Percentiles rank a stretch among this genome's conserved stretches.
These are phyloP conservation scores for Claviceps capensis DNA, from an alignment of 2,329 filamentous ascomycete genomes.

Conservation along the genomic window DNA sequence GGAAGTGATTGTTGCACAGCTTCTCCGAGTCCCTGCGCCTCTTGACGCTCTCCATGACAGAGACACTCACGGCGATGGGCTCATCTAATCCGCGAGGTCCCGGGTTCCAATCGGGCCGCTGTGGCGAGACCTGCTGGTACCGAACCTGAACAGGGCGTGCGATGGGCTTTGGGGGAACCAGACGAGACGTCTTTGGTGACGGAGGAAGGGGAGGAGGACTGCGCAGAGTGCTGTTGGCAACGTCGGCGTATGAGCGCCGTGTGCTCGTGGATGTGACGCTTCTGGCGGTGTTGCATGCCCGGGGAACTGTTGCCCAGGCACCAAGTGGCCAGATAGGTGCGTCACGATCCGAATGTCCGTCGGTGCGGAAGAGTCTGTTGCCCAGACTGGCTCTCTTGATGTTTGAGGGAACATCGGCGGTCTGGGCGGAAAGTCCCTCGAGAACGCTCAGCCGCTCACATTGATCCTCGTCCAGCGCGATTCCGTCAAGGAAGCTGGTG, in stretches of 20 bases:
- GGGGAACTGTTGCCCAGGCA: constrained; percentile 1
- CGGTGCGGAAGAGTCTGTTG: constrained; percentile 36
- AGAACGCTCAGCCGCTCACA: constrained; percentile 36
- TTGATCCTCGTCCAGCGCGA: constrained; percentile 30
- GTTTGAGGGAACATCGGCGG: constrained; percentile 29
- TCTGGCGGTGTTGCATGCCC: constrained; percentile 7
- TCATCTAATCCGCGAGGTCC: constrained; percentile 40
- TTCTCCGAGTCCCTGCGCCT: constrained; percentile 40
- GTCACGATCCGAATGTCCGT: constrained; percentile 30
- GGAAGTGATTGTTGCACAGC: constrained; percentile 49
- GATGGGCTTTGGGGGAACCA: constrained; percentile 19
- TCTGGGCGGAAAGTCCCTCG: constrained; percentile 37
- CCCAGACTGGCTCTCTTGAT: constrained; percentile 33
- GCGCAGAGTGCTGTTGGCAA: constrained; percentile 24
- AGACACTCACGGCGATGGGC: constrained; percentile 30
- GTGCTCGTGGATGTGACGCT: constrained; percentile 7
- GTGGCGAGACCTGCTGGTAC: constrained; percentile 14
- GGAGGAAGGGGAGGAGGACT: constrained; percentile 18
- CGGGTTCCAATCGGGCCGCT: constrained; percentile 34
- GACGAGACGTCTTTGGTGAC: constrained; percentile 27
- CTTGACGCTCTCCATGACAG: constrained; percentile 40
- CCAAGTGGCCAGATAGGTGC: constrained; percentile 9
- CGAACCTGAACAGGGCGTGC: constrained; percentile 4
- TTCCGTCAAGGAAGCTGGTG: constrained; percentile 42
- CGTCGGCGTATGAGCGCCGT: constrained; percentile 26